Evolutionary conservation across 805 yeast species (phyloP), one percentile per base, ranked within the genome.

Genomic region (Candida golubevii): DNA sequence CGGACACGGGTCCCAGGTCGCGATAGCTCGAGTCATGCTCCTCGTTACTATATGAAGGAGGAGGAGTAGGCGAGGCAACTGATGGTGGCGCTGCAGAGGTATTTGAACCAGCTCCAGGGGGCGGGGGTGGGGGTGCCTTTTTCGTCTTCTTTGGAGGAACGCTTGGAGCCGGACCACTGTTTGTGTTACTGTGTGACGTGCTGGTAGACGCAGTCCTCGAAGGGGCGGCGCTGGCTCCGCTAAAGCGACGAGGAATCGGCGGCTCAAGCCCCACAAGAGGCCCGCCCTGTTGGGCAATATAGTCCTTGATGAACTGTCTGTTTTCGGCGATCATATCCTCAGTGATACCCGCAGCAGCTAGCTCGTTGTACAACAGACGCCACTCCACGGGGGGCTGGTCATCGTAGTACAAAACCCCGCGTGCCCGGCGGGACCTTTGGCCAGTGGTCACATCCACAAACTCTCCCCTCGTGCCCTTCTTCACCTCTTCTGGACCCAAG

Each of bases 311-410:
- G 60, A 87, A 86, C 47, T 85, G 86, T 47, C 89, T 72, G 59
- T 88, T 86, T 42, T 85, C 91, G 0, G 90, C 93, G 60, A 88
- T 87, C 90, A 85, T 83, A 53, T 87, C 95, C 57, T 88, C 95
- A 1, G 87, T 64, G 46, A 88, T 88, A 0, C 96, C 96, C 42
- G 85, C 83, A 14, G 77, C 72, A 34, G 83, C 91, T 42, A 88
- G 71, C 57, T 85, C 89, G 8, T 76, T 66, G 51, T 88, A 86
- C 45, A 88, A 71, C 1, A 82, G 71, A 39, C 90, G 65, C 96
- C 95, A 88, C 60, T 87, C 95, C 6, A 83, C 81, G 1, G 95
- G 95, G 0, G 95, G 95, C 45, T 75, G 74, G 51, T 74, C 88
- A 59, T 86, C 93, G 58, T 86, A 86, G 60, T 83, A 87, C 8